Base-by-base conservation (phyloP, 306 rosid species). In the Rosa persica region DNA sequence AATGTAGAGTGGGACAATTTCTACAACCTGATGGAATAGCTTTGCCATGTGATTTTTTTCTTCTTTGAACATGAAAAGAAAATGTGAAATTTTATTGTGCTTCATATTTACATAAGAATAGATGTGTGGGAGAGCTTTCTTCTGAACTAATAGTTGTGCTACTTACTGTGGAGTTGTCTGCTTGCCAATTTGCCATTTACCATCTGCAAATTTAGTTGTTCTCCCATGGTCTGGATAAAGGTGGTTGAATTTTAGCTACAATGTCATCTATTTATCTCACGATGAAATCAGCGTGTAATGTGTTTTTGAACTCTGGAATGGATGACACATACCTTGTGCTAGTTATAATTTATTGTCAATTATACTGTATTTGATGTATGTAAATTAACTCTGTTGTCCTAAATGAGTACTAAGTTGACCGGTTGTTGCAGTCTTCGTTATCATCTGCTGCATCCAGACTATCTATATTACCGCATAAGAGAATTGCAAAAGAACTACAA, bases 371-470 rank as follows among this genome's bases (percentile, higher is more conserved):
- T 73, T 20, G 75, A 60, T 77, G 70, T 71, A 72, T 73, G 72
- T 74, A 77, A 75, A 11, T 52, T 61, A 36, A 34, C 40, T 76
- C 72, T 58, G 51, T 16, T 80, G 69, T 73, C 39, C 55, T 30
- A 43, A 44, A 17, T 74, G 52, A 57, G 80, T 78, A 76, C 46
- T 51, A 60, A 70, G 78, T 71, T 75, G 76, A 83, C 49, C 57
- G 65, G 47, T 79, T 85, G 74, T 77, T 90, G 90, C 97, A 95
- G 98, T 82, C 97, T 95, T 78, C 96, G 98, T 78, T 95, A 95
- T 86, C 98, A 95, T 87, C 91, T 95, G 58, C 90, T 95, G 74
- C 98, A 95, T 80, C 98, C 98, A 20, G 98, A 92, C 78, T 95
- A 95, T 83, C 80, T 95, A 58, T 95, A 95, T 80, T 91, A 81